Conservation (phyloP, 2,329 filamentous ascomycete genomes). For the Xylaria sp. region DNA sequence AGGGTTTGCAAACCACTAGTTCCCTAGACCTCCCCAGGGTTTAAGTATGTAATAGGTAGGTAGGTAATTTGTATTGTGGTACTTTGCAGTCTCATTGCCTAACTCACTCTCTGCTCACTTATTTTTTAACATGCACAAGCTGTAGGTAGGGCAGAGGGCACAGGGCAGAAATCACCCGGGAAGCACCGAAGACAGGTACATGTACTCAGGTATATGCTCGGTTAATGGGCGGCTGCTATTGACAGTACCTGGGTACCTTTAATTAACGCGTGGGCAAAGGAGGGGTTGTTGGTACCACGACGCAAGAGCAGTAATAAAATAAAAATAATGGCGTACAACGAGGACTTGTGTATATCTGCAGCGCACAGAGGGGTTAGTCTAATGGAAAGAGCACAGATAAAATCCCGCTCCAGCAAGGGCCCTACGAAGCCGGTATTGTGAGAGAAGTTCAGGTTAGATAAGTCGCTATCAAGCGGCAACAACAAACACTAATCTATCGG, state of each 20-base stretch:
- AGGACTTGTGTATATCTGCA: constrained; percentile 17
- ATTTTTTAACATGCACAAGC: neutral
- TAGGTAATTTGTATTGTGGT: neutral
- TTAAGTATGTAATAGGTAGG: neutral
- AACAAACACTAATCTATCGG: neutral
- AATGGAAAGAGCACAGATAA: neutral
- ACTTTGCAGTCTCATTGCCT: constrained; percentile 2
- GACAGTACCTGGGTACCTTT: neutral
- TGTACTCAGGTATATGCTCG: constrained; percentile 10
- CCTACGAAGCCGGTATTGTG: neutral
- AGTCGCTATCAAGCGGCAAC: neutral
- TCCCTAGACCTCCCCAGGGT: neutral
- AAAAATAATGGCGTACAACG: constrained; percentile 12
- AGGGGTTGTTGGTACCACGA: neutral
- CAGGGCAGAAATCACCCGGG: neutral
- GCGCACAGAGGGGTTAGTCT: neutral
- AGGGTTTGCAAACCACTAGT: constrained; percentile 5
- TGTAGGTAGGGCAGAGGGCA: neutral
- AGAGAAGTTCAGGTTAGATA: neutral
- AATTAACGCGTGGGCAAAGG: neutral
- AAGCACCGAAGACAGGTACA: constrained; percentile 5
- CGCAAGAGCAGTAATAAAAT: constrained; percentile 5
- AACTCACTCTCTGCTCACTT: neutral
- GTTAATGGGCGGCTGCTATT: neutral
- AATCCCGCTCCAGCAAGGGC: neutral